Conservation (phyloP, 2,329 filamentous ascomycete genomes). For the Lasiodiplodia sp. region DNA sequence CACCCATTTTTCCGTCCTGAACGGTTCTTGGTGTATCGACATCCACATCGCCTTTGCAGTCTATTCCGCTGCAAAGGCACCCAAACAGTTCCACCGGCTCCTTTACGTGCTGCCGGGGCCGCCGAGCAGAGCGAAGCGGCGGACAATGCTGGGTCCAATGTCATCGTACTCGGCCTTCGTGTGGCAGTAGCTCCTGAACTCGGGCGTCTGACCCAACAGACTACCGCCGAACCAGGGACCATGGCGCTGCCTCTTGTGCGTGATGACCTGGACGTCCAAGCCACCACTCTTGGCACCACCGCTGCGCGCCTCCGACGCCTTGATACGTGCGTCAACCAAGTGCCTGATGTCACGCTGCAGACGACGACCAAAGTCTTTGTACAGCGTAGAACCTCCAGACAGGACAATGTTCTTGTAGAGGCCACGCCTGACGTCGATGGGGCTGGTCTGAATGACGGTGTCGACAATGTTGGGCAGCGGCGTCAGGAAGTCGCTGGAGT, state of each 20-base stretch:
- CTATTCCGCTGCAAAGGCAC: neutral
- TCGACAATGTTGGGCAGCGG: constrained; percentile 94
- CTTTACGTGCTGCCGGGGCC: constrained; percentile 80
- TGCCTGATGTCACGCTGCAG: constrained; percentile 98
- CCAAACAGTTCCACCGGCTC: neutral
- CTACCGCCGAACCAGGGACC: constrained; percentile 99
- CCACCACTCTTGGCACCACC: constrained; percentile 93
- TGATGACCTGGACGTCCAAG: constrained; percentile 94
- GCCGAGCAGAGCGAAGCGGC: constrained; percentile 91
- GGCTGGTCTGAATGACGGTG: constrained; percentile 94
- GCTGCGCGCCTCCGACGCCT: constrained; percentile 88
- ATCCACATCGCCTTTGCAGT: constrained; percentile 6
- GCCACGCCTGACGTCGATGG: constrained; percentile 94
- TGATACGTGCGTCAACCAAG: constrained; percentile 90
- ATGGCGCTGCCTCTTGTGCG: constrained; percentile 95
- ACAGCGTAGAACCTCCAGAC: constrained; percentile 94
- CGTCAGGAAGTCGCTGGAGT: constrained; percentile 97
- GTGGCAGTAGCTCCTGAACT: constrained; percentile 98
- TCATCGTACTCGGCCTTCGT: constrained; percentile 58
- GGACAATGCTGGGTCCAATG: constrained; percentile 84
- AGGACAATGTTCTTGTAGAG: constrained; percentile 99
- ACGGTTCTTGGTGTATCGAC: constrained; percentile 19
- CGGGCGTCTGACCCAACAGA: constrained; percentile 93
- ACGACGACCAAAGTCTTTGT: constrained; percentile 96
- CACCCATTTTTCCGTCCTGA: constrained; percentile 10